These are phyloP conservation scores for Phytopythium ostracodes DNA, from an alignment of 352 stramenopile species.

Conservation along the genomic window DNA sequence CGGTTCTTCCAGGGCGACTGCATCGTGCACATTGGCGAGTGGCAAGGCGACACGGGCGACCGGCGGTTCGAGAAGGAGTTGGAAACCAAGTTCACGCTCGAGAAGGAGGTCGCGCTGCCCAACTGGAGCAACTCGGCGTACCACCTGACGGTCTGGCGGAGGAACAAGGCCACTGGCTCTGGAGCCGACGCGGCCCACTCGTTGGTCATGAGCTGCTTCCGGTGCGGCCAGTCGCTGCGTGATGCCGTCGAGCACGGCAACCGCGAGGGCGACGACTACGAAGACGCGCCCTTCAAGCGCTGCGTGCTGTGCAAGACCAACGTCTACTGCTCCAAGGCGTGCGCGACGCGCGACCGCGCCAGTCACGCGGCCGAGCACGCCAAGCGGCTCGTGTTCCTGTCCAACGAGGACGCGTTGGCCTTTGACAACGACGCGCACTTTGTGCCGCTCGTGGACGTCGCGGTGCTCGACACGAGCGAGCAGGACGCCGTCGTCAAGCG, in stretches of 20 bases:
- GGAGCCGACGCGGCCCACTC: constrained; percentile 6
- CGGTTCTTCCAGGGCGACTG: constrained; percentile 58
- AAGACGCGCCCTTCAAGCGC: constrained; percentile 43
- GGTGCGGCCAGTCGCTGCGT: constrained; percentile 36
- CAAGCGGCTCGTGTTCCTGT: constrained; percentile 59
- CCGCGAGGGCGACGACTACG: constrained; percentile 20
- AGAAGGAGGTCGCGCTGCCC: constrained; percentile 51
- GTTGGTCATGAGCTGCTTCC: constrained; percentile 46
- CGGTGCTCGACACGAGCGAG: constrained; percentile 25
- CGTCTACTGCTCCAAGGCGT: constrained; percentile 67
- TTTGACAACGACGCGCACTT: constrained; percentile 71
- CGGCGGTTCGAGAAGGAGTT: constrained; percentile 63
- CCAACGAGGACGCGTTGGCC: constrained; percentile 44
- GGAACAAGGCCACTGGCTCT: constrained; percentile 15
- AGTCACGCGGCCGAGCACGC: constrained; percentile 65
- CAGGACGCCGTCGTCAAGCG: constrained; percentile 33
- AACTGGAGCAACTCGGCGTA: constrained; percentile 83
- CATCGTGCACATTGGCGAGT: constrained; percentile 72
- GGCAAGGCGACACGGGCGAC: constrained; percentile 74
- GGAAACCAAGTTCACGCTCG: constrained; percentile 41
- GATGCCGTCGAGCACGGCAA: constrained; percentile 21
- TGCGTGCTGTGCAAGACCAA: constrained; percentile 78
- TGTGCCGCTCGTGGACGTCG: constrained; percentile 31
- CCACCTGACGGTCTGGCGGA: constrained; percentile 66
- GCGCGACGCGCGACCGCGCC: constrained; percentile 29